A percentile compares a stretch with the other conserved stretches of the same genome.
Evolutionary conservation across 2,329 filamentous ascomycete species (phyloP).

Genomic region (Aspergillus quadricinctus): DNA sequence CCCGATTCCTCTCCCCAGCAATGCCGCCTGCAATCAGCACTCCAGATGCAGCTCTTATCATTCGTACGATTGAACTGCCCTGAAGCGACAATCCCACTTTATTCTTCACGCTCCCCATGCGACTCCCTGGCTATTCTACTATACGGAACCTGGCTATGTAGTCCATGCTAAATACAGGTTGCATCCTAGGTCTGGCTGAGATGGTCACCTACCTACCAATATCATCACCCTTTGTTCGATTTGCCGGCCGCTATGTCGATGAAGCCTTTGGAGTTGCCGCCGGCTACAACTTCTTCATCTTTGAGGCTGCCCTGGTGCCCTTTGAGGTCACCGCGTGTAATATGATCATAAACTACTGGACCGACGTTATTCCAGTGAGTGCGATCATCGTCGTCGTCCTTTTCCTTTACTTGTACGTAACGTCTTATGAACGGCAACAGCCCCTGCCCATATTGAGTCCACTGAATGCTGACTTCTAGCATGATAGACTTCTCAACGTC

Average conservation of each 20-base stretch:
- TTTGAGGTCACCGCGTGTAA: slow-evolving; percentile 51
- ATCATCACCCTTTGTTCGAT: slow-evolving; percentile 44
- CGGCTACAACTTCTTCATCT: slow-evolving; percentile 51
- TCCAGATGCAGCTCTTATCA: slow-evolving; percentile 7
- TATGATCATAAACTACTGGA: slow-evolving; percentile 50
- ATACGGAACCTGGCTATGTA: slow-evolving; percentile 4
- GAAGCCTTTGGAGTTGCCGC: slow-evolving; percentile 46
- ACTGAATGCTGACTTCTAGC: not conserved
- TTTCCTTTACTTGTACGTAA: slow-evolving; percentile 40
- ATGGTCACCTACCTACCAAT: slow-evolving; percentile 50
- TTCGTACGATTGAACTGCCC: not conserved
- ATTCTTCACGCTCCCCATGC: not conserved
- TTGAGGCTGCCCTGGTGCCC: slow-evolving; percentile 48
- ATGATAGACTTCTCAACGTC: slow-evolving; percentile 54
- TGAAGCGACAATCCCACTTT: slow-evolving; percentile 12
- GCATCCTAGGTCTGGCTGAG: slow-evolving; percentile 41
- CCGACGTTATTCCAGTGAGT: slow-evolving; percentile 41
- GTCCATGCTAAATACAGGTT: slow-evolving; percentile 19
- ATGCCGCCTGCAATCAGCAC: slow-evolving; percentile 6
- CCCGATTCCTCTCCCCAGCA: slow-evolving; percentile 3
- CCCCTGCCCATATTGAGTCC: not conserved
- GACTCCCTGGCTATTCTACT: not conserved
- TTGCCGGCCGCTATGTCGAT: slow-evolving; percentile 46
- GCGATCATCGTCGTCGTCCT: slow-evolving; percentile 46
- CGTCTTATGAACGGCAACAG: not conserved